Evolutionary conservation across 768 basidiomycete genomes (phyloP), one percentile per base, ranked within the genome.

Genomic region (Fistulinella prunicolor): DNA sequence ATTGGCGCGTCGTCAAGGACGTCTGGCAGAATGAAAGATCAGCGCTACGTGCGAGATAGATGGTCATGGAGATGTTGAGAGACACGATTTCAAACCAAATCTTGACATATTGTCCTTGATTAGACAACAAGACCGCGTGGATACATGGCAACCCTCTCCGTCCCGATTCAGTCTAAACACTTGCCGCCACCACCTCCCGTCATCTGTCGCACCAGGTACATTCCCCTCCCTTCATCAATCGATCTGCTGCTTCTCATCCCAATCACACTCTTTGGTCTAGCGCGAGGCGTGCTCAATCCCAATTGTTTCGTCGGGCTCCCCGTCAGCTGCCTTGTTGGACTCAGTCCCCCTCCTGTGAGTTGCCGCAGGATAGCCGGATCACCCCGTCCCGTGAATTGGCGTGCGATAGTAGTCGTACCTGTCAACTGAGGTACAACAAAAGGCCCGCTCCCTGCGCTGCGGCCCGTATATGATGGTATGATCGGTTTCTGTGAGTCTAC

Each of bases 161-260:
- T 28, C 10, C 26, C 10, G 26, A 28, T 28, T 67, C 58, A 67
- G 46, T 56, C 49, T 21, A 24, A 61, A 50, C 57, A 57, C 1
- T 56, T 57, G 36, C 56, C 53, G 32, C 56, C 53, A 35, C 64
- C 59, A 3, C 73, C 73, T 22, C 86, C 89, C 8, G 89, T 91
- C 74, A 91, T 74, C 63, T 91, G 88, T 58, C 81, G 73, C 38
- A 90, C 85, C 47, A 91, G 69, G 65, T 80, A 86, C 85, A 89
- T 80, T 9, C 78, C 67, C 44, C 67, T 78, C 30, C 81, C 86
- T 62, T 87, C 85, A 54, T 87, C 86, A 23, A 76, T 61, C 47
- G 81, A 83, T 60, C 78, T 82, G 20, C 70, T 75, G 48, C 70
- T 76, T 56, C 86, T 73, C 66, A 85, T 80, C 13, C 86, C 86